phyloP scores from a whole-genome alignment of 106 monocot species.

The Xerophyta viscosa region DNA sequence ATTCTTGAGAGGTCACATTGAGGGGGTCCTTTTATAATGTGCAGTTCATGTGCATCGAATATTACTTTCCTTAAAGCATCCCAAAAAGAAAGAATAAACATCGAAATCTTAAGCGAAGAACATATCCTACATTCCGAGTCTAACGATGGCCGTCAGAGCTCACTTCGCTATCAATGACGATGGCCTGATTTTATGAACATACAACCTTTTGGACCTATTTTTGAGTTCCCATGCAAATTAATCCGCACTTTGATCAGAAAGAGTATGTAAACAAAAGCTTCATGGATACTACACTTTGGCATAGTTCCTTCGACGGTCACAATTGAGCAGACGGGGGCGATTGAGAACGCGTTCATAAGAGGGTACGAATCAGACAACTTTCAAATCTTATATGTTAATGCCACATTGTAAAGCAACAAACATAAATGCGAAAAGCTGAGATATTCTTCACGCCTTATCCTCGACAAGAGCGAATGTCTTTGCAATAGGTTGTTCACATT shows the following conservation, averaged over 20 bases:
- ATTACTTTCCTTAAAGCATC: conserved; percentile 14
- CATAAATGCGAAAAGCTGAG: conserved; percentile 1
- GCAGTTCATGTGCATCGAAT: conserved; percentile 11
- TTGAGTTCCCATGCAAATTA: conserved; percentile 2
- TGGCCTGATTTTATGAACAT: background rate
- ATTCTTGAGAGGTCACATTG: background rate
- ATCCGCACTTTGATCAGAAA: conserved; percentile 1
- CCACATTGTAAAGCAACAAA: conserved; percentile 5
- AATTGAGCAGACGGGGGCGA: background rate
- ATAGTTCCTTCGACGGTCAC: background rate
- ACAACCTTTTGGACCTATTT: background rate
- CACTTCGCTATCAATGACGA: conserved; percentile 12
- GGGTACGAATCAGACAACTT: conserved; percentile 13
- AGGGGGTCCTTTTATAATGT: conserved; percentile 6
- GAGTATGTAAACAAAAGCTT: background rate
- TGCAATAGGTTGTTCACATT: conserved; percentile 17
- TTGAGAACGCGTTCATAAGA: background rate
- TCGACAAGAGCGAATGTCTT: conserved; percentile 1
- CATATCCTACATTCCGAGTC: conserved; percentile 27
- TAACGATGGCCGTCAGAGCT: conserved; percentile 10
- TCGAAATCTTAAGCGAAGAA: conserved; percentile 13
- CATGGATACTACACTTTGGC: background rate
- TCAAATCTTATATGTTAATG: conserved; percentile 2
- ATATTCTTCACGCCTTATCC: conserved; percentile 12
- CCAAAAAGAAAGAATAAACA: conserved; percentile 13